phyloP scores from a whole-genome alignment of 1,284 basidiomycete species.

The Gymnopus androsaceus region DNA sequence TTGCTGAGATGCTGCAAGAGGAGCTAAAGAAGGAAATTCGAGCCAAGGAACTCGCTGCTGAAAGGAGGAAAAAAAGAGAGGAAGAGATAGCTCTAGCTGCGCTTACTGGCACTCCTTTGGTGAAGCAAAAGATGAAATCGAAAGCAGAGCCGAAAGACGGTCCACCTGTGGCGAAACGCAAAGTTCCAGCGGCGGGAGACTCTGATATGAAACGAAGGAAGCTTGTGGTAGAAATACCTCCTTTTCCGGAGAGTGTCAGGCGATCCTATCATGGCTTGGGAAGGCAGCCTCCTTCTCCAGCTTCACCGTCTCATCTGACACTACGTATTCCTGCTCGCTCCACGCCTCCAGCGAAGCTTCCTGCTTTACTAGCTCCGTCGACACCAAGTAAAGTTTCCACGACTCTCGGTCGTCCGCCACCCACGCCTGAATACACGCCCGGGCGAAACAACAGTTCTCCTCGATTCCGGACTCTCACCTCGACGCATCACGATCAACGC shows the following conservation, averaged over 20 bases:
- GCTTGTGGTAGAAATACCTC: slow-evolving; percentile 4
- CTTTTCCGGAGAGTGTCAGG: background rate
- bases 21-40: slow-evolving; percentile 55
- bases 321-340: slow-evolving; percentile 7
- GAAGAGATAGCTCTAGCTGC: slow-evolving; percentile 3
- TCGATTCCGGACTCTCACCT: background rate
- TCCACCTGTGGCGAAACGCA: slow-evolving; percentile 1
- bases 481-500: background rate
- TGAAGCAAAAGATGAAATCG: slow-evolving; percentile 6
- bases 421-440: slow-evolving; percentile 18
- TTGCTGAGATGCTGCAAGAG: slow-evolving; percentile 60
- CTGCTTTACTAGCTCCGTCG: background rate
- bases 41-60: slow-evolving; percentile 50
- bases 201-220: background rate
- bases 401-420: slow-evolving; percentile 11
- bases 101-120: background rate
- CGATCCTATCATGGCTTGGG: background rate
- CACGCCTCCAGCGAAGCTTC: background rate
- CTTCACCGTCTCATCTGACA: slow-evolving; percentile 1
- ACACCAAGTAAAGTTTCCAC: slow-evolving; percentile 8
- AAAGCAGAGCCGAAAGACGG: slow-evolving; percentile 1
- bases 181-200: background rate
- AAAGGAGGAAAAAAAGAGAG: slow-evolving; percentile 52
- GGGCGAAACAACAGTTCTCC: background rate
- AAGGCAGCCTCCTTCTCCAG: background rate